Evolutionary conservation across 1,284 basidiomycete genomes (phyloP).

Genomic region (Mycena citricolor): DNA sequence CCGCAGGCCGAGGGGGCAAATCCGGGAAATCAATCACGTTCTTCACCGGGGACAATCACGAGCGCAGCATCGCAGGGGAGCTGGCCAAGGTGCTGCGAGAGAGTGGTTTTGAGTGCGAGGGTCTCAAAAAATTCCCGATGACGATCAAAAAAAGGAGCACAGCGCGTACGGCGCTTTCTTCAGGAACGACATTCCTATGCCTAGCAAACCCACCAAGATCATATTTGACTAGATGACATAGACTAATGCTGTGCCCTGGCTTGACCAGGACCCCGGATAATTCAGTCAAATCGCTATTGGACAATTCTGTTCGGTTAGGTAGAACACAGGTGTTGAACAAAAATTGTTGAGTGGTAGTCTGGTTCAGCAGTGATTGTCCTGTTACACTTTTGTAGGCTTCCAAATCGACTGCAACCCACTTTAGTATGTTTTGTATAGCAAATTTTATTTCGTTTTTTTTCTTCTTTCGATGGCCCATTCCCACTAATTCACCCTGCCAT

Average conservation of each 20-base stretch:
- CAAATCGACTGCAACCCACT: background rate
- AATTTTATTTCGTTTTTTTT: too few species aligned
- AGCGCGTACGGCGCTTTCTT: constrained; percentile 84
- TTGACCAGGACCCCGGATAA: too few species aligned
- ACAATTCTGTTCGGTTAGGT: too few species aligned
- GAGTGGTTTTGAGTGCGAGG: constrained; percentile 79
- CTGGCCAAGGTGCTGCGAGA: constrained; percentile 91
- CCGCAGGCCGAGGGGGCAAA: constrained; percentile 83
- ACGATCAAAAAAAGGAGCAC: constrained; percentile 95
- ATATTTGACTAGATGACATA: constrained; percentile 50
- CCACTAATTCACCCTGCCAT: too few species aligned
- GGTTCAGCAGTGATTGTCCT: background rate
- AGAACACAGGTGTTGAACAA: too few species aligned
- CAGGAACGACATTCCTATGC: constrained; percentile 74
- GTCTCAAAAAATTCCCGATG: constrained; percentile 88
- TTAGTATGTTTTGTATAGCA: too few species aligned
- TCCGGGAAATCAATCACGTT: constrained; percentile 94
- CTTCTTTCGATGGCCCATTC: too few species aligned
- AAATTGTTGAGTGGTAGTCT: too few species aligned
- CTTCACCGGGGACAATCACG: constrained; percentile 90
- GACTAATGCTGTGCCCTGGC: background rate
- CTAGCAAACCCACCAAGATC: constrained; percentile 86
- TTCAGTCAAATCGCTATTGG: too few species aligned
- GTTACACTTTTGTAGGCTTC: too few species aligned
- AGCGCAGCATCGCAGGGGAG: constrained; percentile 89